Evolutionary conservation across 2,329 filamentous ascomycete species (phyloP).

Genomic region (Fusarium foetens): DNA sequence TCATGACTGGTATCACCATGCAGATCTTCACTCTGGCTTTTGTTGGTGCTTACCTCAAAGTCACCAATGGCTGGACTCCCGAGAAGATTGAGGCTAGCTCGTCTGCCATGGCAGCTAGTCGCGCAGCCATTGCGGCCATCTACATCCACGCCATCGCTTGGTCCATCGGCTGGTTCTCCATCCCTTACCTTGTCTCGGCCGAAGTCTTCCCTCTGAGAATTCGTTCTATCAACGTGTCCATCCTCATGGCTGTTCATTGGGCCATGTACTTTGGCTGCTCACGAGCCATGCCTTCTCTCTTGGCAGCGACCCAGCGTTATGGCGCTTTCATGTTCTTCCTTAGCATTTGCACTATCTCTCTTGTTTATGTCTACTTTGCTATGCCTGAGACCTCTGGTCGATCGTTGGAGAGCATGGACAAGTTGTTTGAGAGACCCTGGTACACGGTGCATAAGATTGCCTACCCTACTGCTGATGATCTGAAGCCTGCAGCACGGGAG

Average conservation of each 20-base stretch:
- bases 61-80: constrained; percentile 40
- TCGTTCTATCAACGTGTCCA: constrained; percentile 52
- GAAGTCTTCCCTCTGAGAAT: constrained; percentile 57
- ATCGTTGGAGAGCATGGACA: constrained; percentile 47
- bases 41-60: constrained; percentile 46
- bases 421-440: constrained; percentile 45
- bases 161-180: constrained; percentile 59
- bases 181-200: constrained; percentile 57
- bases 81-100: constrained; percentile 28
- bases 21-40: constrained; percentile 47
- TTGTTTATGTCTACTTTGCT: constrained; percentile 48
- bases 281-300: constrained; percentile 47
- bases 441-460: constrained; percentile 45
- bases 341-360: constrained; percentile 41
- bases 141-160: constrained; percentile 57
- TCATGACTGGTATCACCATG: constrained; percentile 48
- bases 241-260: constrained; percentile 58
- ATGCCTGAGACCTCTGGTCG: constrained; percentile 48
- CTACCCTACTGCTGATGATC: constrained; percentile 43
- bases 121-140: constrained; percentile 55
- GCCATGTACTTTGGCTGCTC: constrained; percentile 50
- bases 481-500: constrained; percentile 18
- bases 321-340: constrained; percentile 48
- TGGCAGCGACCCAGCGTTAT: constrained; percentile 47
- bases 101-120: constrained; percentile 46